Percentiles rank a stretch among this genome's conserved stretches.
Evolutionary conservation across 1,284 basidiomycete species (phyloP).

Genomic region (Xanthoconium separans): DNA sequence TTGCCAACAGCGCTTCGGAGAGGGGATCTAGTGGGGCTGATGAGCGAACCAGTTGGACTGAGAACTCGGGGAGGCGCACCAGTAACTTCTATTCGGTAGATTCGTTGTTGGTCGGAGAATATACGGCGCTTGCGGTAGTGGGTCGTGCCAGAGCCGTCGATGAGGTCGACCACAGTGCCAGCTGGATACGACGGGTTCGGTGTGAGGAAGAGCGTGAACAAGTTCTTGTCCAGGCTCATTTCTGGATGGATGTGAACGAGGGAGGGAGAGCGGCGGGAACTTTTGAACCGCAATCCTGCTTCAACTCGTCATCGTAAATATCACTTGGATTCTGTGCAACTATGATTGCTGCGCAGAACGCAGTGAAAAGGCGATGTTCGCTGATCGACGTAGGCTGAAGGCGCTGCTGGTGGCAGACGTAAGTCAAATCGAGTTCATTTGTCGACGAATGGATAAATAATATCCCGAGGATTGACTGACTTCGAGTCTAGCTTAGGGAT

Average conservation of each 20-base stretch:
- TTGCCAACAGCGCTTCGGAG: conserved; percentile 63
- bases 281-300: too few relatives aligned
- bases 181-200: conserved; percentile 56
- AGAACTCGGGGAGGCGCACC: conserved; percentile 41
- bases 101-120: conserved; percentile 32
- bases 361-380: not conserved
- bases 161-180: conserved; percentile 56
- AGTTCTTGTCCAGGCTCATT: conserved; percentile 78
- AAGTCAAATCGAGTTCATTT: too few relatives aligned
- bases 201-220: conserved; percentile 71
- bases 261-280: too few relatives aligned
- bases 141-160: conserved; percentile 56
- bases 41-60: not conserved
- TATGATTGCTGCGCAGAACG: not conserved
- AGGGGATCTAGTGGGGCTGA: conserved; percentile 52
- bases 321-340: too few relatives aligned
- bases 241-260: too few relatives aligned
- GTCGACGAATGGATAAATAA: too few relatives aligned
- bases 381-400: too few relatives aligned
- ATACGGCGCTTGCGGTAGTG: conserved; percentile 71
- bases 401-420: too few relatives aligned
- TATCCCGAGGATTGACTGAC: too few relatives aligned
- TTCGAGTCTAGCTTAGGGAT: not conserved
- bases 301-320: too few relatives aligned
- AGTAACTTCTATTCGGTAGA: conserved; percentile 64